phyloP scores from a whole-genome alignment of 2,329 filamentous ascomycete genomes.

The Botrytis paeoniae region DNA sequence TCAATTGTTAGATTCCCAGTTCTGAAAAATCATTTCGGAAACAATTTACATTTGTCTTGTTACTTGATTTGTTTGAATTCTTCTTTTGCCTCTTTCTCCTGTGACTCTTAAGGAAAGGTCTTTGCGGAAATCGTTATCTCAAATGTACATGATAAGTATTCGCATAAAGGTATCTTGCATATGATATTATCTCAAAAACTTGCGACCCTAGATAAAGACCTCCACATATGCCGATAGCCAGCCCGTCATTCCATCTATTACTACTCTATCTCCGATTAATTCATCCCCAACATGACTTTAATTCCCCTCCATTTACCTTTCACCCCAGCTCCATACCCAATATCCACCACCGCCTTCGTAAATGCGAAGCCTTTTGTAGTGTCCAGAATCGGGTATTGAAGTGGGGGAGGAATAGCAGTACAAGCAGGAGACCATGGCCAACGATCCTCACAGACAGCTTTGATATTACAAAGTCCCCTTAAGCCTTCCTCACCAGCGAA shows the following conservation, averaged over 20 bases:
- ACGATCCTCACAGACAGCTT: constrained; percentile 79
- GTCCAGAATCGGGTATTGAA: constrained; percentile 76
- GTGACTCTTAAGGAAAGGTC: not conserved
- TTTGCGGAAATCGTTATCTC: rapidly evolving
- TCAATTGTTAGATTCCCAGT: not conserved
- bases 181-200: not conserved
- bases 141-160: not conserved
- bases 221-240: not conserved
- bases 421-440: constrained; percentile 58
- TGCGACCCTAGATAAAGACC: not conserved
- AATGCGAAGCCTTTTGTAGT: constrained; percentile 64
- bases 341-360: constrained; percentile 56
- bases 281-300: constrained; percentile 35
- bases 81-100: not conserved
- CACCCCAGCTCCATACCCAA: constrained; percentile 53
- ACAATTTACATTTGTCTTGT: not conserved
- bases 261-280: not conserved
- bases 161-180: not conserved
- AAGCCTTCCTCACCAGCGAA: constrained; percentile 92
- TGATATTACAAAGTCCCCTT: constrained; percentile 79
- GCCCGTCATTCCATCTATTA: not conserved
- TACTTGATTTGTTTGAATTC: not conserved
- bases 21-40: not conserved
- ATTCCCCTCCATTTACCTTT: constrained; percentile 34
- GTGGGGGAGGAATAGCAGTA: constrained; percentile 75